Conservation (phyloP, 2,329 filamentous ascomycete genomes). For the Neopestalotiopsis clavispora region DNA sequence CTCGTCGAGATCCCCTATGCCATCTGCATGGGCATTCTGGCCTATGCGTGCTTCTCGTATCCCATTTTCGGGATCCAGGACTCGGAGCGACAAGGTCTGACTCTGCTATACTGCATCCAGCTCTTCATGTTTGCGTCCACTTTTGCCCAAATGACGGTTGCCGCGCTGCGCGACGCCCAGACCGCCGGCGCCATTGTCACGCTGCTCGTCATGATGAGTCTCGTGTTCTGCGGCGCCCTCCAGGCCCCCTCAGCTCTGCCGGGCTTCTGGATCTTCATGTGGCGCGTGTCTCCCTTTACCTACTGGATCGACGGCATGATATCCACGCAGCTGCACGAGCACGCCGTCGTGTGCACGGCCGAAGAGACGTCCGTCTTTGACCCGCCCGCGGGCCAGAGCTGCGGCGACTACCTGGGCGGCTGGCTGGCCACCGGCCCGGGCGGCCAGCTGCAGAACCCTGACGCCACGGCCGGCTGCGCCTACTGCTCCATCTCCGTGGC, state of each 20-base stretch:
- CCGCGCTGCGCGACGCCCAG: conserved; percentile 70
- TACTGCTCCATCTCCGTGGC: conserved; percentile 60
- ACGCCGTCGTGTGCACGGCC: conserved; percentile 65
- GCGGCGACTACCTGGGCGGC: conserved; percentile 58
- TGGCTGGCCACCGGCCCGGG: conserved; percentile 52
- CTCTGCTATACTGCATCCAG: conserved; percentile 67
- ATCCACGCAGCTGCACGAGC: conserved; percentile 71
- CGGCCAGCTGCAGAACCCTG: conserved; percentile 58
- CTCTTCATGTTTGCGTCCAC: conserved; percentile 75
- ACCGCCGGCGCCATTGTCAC: conserved; percentile 70
- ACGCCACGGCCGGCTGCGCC: conserved; percentile 54
- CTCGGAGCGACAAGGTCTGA: conserved; percentile 64
- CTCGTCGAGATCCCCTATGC: conserved; percentile 77
- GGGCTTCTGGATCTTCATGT: conserved; percentile 85
- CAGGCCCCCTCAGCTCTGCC: conserved; percentile 61
- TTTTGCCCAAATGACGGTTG: conserved; percentile 76
- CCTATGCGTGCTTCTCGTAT: conserved; percentile 73
- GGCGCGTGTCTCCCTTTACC: conserved; percentile 80
- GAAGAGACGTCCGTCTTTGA: conserved; percentile 75
- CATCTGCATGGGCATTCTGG: conserved; percentile 64
- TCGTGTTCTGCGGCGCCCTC: conserved; percentile 59
- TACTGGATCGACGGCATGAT: conserved; percentile 80
- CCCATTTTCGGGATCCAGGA: conserved; percentile 55
- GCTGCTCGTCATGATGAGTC: conserved; percentile 63
- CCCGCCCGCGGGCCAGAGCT: conserved; percentile 63